These are phyloP conservation scores for Botrytis fabae DNA, from an alignment of 2,329 filamentous ascomycete genomes.

Conservation along the genomic window DNA sequence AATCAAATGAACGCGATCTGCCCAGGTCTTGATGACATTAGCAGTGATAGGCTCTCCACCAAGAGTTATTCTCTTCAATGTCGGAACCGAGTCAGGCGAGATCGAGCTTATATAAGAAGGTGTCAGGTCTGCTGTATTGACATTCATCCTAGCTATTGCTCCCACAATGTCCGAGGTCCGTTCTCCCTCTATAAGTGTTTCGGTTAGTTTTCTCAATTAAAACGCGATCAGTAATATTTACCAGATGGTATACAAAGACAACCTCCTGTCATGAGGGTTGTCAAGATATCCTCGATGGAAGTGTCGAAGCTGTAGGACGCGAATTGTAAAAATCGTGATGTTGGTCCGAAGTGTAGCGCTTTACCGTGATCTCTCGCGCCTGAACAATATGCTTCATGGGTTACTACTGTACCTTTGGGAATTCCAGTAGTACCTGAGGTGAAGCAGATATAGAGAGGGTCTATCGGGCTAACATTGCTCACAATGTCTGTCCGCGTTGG, in stretches of 20 bases:
- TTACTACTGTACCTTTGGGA: constrained; percentile 42
- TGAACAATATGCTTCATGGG: constrained; percentile 19
- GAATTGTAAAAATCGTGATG: constrained; percentile 31
- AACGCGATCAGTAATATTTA: background rate
- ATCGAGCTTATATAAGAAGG: constrained; percentile 28
- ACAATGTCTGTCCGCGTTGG: background rate
- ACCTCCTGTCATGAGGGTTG: constrained; percentile 29
- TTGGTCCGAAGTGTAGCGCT: constrained; percentile 35
- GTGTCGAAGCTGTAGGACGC: constrained; percentile 32
- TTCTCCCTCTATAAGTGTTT: constrained; percentile 27
- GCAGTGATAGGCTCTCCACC: constrained; percentile 26
- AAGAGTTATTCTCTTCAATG: constrained; percentile 12
- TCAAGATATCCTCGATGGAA: constrained; percentile 29
- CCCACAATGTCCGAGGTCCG: constrained; percentile 40
- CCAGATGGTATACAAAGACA: constrained; percentile 31
- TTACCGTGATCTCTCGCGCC: constrained; percentile 31
- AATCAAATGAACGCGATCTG: constrained; percentile 22
- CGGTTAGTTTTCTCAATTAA: background rate
- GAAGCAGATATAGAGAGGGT: constrained; percentile 45
- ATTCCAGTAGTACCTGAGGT: constrained; percentile 48
- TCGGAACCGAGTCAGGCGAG: constrained; percentile 11
- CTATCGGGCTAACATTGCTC: constrained; percentile 12
- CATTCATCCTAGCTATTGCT: constrained; percentile 32
- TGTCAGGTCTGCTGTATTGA: constrained; percentile 33
- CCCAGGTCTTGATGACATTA: constrained; percentile 23